phyloP scores from a whole-genome alignment of 306 rosid species.

The Biancaea sappan region DNA sequence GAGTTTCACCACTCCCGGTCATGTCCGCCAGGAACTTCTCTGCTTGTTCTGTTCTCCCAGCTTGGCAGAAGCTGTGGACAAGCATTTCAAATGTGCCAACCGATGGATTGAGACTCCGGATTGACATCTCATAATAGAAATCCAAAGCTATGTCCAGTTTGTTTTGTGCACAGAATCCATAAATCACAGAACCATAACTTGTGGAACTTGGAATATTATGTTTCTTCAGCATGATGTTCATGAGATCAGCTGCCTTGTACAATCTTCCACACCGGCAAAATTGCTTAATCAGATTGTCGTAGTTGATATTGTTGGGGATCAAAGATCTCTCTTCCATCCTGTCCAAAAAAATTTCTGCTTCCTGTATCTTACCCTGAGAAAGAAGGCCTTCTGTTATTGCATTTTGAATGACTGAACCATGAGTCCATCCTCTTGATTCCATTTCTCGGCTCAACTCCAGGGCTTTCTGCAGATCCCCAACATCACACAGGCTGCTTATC shows the following conservation, averaged over 20 bases:
- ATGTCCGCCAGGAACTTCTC: constrained; percentile 59
- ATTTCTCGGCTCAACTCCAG: constrained; percentile 65
- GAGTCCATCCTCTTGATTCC: constrained; percentile 72
- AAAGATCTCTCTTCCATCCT: constrained; percentile 62
- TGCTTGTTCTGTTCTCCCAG: constrained; percentile 66
- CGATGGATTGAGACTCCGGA: constrained; percentile 58
- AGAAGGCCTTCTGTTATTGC: constrained; percentile 62
- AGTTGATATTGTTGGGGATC: constrained; percentile 64
- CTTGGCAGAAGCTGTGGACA: constrained; percentile 53
- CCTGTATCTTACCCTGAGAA: constrained; percentile 57
- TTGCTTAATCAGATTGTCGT: constrained; percentile 61
- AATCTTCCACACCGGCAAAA: constrained; percentile 67
- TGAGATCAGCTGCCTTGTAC: constrained; percentile 62
- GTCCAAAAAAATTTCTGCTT: constrained; percentile 70
- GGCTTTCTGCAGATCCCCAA: constrained; percentile 62
- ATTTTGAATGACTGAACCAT: constrained; percentile 66
- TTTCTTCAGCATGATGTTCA: constrained; percentile 77
- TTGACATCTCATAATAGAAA: constrained; percentile 74
- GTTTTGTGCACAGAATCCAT: constrained; percentile 54
- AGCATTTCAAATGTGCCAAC: constrained; percentile 55
- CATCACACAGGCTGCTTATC: constrained; percentile 57
- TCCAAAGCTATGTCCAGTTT: constrained; percentile 56
- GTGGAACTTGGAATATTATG: constrained; percentile 56
- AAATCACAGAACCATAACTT: constrained; percentile 69
- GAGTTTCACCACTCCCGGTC: constrained; percentile 59